These are phyloP conservation scores for Waitea zeae DNA, from an alignment of 1,284 basidiomycete species.

Conservation along the genomic window DNA sequence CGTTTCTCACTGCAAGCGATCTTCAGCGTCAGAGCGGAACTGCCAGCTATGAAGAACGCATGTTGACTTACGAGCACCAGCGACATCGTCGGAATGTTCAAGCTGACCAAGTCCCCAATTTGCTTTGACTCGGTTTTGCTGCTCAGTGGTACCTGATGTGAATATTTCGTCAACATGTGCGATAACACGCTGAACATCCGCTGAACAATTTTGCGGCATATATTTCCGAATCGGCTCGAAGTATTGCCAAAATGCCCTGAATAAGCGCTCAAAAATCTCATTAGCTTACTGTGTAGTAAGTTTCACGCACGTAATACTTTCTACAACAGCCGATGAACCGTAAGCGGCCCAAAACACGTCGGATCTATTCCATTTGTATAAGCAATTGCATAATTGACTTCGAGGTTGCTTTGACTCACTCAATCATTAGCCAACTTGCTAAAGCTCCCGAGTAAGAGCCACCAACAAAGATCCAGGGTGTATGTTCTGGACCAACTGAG, in stretches of 20 bases:
- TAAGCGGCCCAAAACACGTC: conserved; percentile 51
- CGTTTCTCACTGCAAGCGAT: conserved; percentile 30
- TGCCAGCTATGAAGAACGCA: neutral
- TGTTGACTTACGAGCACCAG: conserved; percentile 35
- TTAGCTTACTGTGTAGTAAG: neutral
- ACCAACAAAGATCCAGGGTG: conserved; percentile 55
- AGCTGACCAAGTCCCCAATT: conserved; percentile 39
- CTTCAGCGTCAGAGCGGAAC: neutral
- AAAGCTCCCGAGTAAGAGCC: conserved; percentile 54
- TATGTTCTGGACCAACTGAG: conserved; percentile 32
- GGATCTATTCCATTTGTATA: conserved; percentile 23
- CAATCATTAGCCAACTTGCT: conserved; percentile 54
- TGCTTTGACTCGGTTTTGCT: conserved; percentile 33
- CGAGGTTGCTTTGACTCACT: conserved; percentile 21
- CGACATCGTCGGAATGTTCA: conserved; percentile 48
- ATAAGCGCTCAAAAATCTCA: neutral
- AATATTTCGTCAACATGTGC: conserved; percentile 42
- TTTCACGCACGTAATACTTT: conserved; percentile 37
- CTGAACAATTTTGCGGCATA: conserved; percentile 60
- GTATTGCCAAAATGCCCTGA: conserved; percentile 49
- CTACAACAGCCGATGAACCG: conserved; percentile 53
- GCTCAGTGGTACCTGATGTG: conserved; percentile 19
- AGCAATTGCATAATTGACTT: neutral
- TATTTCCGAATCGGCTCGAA: conserved; percentile 50
- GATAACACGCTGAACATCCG: conserved; percentile 51